Conservation (phyloP, 345 rosid genomes). For the Limnanthes douglasii region DNA sequence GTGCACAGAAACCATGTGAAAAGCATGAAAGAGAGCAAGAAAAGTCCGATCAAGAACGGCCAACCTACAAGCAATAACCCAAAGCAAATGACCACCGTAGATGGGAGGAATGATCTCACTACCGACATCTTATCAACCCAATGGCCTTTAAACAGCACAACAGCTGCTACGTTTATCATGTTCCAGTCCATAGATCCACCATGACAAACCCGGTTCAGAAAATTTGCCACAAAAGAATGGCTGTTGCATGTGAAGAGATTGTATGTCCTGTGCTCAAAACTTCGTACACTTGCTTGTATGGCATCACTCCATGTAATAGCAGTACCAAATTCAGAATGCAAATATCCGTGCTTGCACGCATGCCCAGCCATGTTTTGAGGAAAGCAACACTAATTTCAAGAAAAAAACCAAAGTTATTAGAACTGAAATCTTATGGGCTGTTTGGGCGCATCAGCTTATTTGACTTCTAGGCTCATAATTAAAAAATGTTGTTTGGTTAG, state of each 20-base stretch:
- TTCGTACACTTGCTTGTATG: constrained; percentile 23
- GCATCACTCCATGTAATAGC: constrained; percentile 83
- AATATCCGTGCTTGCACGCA: constrained; percentile 59
- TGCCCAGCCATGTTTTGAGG: constrained; percentile 63
- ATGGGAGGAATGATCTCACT: constrained; percentile 68
- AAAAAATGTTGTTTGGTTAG: no score
- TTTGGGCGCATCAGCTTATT: no score
- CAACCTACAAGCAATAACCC: constrained; percentile 56
- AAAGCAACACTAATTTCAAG: constrained; percentile 96
- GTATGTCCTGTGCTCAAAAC: constrained; percentile 64
- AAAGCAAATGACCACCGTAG: constrained; percentile 29
- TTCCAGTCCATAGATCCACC: constrained; percentile 77
- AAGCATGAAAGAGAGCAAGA: constrained; percentile 46
- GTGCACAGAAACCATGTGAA: constrained; percentile 55
- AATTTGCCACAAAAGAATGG: constrained; percentile 72
- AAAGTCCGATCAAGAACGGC: constrained; percentile 69
- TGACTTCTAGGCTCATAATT: no score
- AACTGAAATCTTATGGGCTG: no score
- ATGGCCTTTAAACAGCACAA: constrained; percentile 43
- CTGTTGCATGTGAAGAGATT: constrained; percentile 91
- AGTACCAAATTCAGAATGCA: constrained; percentile 57
- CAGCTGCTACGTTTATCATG: constrained; percentile 57
- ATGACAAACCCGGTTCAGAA: constrained; percentile 62
- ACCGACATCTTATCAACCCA: constrained; percentile 51
- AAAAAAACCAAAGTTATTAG: no score